phyloP scores from a whole-genome alignment of 2,329 filamentous ascomycete species.

The Cadophora malorum region DNA sequence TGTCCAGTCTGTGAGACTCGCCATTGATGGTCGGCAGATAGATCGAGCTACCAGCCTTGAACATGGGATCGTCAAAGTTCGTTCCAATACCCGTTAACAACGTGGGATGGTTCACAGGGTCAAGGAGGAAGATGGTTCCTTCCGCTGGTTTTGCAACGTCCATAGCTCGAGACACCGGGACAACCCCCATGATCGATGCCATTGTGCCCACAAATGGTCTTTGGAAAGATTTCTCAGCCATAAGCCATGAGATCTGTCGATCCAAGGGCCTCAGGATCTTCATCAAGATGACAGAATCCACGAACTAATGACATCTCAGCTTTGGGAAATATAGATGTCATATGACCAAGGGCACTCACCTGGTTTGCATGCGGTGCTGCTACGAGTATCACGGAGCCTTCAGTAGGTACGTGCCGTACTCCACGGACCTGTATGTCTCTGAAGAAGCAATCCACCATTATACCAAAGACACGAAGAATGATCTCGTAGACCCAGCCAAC shows the following conservation, averaged over 20 bases:
- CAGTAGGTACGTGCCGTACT: constrained; percentile 87
- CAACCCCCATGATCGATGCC: constrained; percentile 79
- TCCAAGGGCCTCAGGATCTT: constrained; percentile 81
- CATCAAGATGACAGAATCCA: constrained; percentile 91
- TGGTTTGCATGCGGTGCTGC: constrained; percentile 92
- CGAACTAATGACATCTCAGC: constrained; percentile 65
- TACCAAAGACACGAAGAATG: constrained; percentile 74
- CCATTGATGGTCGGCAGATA: constrained; percentile 30
- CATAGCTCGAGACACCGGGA: constrained; percentile 87
- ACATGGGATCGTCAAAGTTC: constrained; percentile 26
- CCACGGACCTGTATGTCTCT: constrained; percentile 93
- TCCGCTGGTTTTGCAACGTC: constrained; percentile 79
- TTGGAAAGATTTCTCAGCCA: constrained; percentile 91
- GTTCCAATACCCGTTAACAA: constrained; percentile 26
- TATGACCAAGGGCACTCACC: constrained; percentile 19
- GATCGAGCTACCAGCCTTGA: constrained; percentile 29
- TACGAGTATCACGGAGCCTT: constrained; percentile 89
- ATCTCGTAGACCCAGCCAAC: constrained; percentile 70
- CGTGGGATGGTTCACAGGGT: constrained; percentile 6
- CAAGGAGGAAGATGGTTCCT: constrained; percentile 70
- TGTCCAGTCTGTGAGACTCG: constrained; percentile 31
- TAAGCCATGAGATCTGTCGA: constrained; percentile 86
- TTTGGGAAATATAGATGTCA: neutral
- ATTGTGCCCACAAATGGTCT: constrained; percentile 81
- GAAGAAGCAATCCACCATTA: constrained; percentile 93